phyloP scores from a whole-genome alignment of 495 filamentous ascomycete species.

The Baudoinia panamericana region DNA sequence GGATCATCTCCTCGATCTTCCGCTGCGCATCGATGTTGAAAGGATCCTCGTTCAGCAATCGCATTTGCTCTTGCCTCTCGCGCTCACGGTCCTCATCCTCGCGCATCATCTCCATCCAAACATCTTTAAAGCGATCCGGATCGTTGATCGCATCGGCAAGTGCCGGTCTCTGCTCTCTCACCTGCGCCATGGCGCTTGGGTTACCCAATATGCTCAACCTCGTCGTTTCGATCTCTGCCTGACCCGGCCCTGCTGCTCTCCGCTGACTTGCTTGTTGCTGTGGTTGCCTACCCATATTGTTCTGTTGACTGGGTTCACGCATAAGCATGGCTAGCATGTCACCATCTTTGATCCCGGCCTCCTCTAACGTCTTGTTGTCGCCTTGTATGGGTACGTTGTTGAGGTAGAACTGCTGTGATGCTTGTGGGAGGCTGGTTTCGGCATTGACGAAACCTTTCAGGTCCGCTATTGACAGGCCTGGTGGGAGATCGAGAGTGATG shows the following conservation, averaged over 20 bases:
- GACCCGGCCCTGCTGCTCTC: slow-evolving; percentile 16
- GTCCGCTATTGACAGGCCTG: slow-evolving; percentile 71
- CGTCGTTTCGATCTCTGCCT: slow-evolving; percentile 63
- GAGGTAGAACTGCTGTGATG: slow-evolving; percentile 65
- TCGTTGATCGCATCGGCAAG: slow-evolving; percentile 69
- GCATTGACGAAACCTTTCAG: slow-evolving; percentile 72
- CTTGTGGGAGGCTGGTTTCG: slow-evolving; percentile 45
- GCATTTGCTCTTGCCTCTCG: slow-evolving; percentile 67
- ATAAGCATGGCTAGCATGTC: slow-evolving; percentile 87
- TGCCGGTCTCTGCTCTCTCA: slow-evolving; percentile 56
- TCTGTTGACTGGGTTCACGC: slow-evolving; percentile 11
- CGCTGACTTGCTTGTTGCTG: slow-evolving; percentile 22
- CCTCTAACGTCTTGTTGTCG: slow-evolving; percentile 63
- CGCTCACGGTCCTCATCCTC: slow-evolving; percentile 55
- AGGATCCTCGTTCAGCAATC: slow-evolving; percentile 72
- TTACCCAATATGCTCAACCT: slow-evolving; percentile 70
- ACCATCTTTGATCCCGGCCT: slow-evolving; percentile 72
- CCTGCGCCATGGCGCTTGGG: slow-evolving; percentile 53
- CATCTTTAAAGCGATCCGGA: slow-evolving; percentile 56
- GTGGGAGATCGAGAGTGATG: slow-evolving; percentile 68
- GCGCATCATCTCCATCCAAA: slow-evolving; percentile 50
- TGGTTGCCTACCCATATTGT: slow-evolving; percentile 18
- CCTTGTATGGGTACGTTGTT: slow-evolving; percentile 72
- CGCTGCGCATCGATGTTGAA: slow-evolving; percentile 81
- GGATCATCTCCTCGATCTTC: slow-evolving; percentile 94